Conservation (phyloP, 2,329 filamentous ascomycete genomes). For the Aureobasidium uvarum region DNA sequence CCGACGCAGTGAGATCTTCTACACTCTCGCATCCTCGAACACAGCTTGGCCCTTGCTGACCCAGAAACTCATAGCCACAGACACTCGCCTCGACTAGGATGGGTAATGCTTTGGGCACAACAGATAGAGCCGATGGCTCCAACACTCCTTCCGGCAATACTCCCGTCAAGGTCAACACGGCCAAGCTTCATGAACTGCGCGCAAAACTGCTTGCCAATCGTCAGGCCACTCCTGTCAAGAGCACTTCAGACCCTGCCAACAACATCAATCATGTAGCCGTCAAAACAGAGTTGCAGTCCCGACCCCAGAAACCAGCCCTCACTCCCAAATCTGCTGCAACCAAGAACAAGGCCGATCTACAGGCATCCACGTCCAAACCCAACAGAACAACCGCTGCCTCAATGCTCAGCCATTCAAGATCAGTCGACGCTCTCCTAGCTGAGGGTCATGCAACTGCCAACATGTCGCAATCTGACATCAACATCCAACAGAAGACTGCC, state of each 20-base stretch:
- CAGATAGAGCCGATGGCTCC: not conserved
- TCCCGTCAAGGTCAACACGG: not conserved
- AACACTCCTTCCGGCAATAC: not conserved
- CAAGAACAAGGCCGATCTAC: not conserved
- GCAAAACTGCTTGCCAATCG: conserved; percentile 15
- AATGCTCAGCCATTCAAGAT: conserved; percentile 12
- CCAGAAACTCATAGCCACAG: not conserved
- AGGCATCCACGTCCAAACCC: not conserved
- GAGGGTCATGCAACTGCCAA: conserved; percentile 33
- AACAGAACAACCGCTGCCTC: conserved; percentile 17
- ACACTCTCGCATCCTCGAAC: not conserved
- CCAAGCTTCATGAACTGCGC: conserved; percentile 18
- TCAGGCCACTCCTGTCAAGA: not conserved
- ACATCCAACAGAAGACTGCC: conserved; percentile 24
- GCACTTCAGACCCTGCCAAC: not conserved
- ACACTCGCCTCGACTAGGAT: not conserved
- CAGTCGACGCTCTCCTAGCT: conserved; percentile 32
- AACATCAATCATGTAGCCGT: not conserved
- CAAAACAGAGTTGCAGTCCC: conserved; percentile 7
- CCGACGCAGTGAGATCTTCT: conserved; percentile 9
- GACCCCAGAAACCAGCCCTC: not conserved
- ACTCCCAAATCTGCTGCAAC: not conserved
- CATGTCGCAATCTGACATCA: conserved; percentile 28
- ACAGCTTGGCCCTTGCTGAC: not conserved
- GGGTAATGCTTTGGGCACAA: not conserved